Base-by-base conservation (phyloP, 164 flowering plant species). In the Annona cherimola region DNA sequence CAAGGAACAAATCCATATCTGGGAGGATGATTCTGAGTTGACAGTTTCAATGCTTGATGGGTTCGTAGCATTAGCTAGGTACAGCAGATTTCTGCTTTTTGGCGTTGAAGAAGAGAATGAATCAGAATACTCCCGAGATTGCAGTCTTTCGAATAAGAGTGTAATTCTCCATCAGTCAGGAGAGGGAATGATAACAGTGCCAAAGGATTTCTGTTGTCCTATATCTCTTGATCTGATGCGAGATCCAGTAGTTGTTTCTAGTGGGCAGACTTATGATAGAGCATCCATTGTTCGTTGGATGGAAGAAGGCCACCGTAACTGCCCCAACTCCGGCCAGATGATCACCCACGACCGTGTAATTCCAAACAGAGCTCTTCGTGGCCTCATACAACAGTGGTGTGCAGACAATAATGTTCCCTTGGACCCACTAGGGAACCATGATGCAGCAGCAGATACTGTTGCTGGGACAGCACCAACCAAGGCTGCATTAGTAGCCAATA, bases 201-300 rank as follows among this genome's bases (percentile, higher is more conserved):
- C 97, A 0, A 84, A 83, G 78, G 99, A 96, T 64, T 96, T 93
- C 71, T 83, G 88, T 68, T 93, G 97, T 73, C 95, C 99, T 0
- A 90, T 96, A 42, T 80, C 97, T 0, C 72, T 93, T 73, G 99
- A 96, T 76, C 74, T 96, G 90, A 93, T 96, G 99, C 79, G 73
- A 59, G 98, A 96, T 71, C 98, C 99, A 0, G 98, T 96, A 65
- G 86, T 88, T 4, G 74, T 90, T 4, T 86, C 90, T 0, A 93
- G 97, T 0, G 99, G 99, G n/a, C 99, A 96, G 84, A 93, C 97
- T 0, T 95, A 90, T 70, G 99, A 95, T 75, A 88, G 97, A 26
- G 43, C 78, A 35, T 90, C 94, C 0, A 94, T 94, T 18, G 3
- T 83, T 0, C 81, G 89, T 61, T 95, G 99, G 99, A 70, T 91